Conservation (phyloP, 768 basidiomycete genomes). For the Cyathus striatus region DNA sequence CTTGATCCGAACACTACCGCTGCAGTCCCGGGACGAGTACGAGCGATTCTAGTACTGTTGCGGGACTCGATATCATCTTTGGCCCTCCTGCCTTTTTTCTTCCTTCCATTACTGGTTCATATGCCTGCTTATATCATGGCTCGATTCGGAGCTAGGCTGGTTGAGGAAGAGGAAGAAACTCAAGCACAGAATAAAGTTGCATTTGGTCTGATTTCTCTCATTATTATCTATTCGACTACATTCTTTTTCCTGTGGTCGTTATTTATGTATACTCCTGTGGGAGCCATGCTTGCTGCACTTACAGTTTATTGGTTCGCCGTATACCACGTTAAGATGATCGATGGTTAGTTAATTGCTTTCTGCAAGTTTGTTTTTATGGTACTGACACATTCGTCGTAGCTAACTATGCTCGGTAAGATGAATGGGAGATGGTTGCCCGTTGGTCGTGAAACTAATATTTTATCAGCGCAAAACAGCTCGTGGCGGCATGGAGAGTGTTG, state of each 20-base stretch:
- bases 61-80: conserved; percentile 71
- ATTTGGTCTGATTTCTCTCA: conserved; percentile 71
- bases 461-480: conserved; percentile 78
- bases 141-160: conserved; percentile 65
- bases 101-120: conserved; percentile 80
- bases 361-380: conserved; percentile 1
- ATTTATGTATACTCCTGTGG: conserved; percentile 68
- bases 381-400: conserved; percentile 29
- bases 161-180: conserved; percentile 86
- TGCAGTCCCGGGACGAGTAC: conserved; percentile 77
- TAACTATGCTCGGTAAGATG: conserved; percentile 70
- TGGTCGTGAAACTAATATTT: conserved; percentile 1
- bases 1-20: conserved; percentile 76
- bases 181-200: conserved; percentile 97
- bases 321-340: conserved; percentile 84
- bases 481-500: conserved; percentile 95
- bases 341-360: conserved; percentile 63
- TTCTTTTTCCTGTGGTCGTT: conserved; percentile 87
- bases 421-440: background rate
- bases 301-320: conserved; percentile 74
- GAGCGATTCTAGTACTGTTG: conserved; percentile 72
- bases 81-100: conserved; percentile 81
- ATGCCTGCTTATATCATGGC: conserved; percentile 84
- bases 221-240: conserved; percentile 74
- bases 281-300: conserved; percentile 64